Base-by-base conservation (phyloP, 208 protist species). In the Crithidia acanthocephali region DNA sequence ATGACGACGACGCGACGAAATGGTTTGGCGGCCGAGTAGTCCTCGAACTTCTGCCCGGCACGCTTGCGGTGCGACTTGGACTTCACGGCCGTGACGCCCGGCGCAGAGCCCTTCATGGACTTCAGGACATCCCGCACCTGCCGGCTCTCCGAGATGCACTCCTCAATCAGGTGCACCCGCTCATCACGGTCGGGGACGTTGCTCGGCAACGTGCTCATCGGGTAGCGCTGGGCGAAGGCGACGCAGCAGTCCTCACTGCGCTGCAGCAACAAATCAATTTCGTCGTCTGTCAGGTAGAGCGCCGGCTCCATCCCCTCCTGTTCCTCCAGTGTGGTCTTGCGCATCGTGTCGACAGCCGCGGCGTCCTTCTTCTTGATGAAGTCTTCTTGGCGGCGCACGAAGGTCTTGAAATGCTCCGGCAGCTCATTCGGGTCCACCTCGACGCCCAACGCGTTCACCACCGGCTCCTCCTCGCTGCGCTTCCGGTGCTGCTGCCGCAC, bases 21-120 rank as follows among this genome's bases (percentile, higher is more conserved):
- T 13, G 92, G 92, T 73, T 97, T 97, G 2, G 89, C 86, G 25
- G 88, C 92, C 23, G 86, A 87, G 78, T 94, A 88, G 74, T 95
- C 90, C 61, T 95, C 85, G 52, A 96, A 89, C 75, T 97, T 95
- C 60, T 90, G 76, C n/a, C 92, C 89, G 0, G 84, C 68, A 33
- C 81, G 75, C 61, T 74, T 72, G 60, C 90, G 86, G 69, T 95
- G 92, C 44, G 78, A 80, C 58, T 94, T 94, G 0, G 88, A 92
- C 56, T 93, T 93, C 10, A 95, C 89, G 5, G 86, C 86, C 23
- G 87, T 91, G 13, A 91, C 67, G 37, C 81, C 88, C 8, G 70
- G 45, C 13, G 71, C 67, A 53, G 83, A 83, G 37, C 81, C 90
- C 64, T 94, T 93, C 92, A 97, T 97, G 11, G 90, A 95, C 52